These are phyloP conservation scores for Solanum ahanhuiri DNA, from an alignment of 257 asterid species.

Conservation along the genomic window DNA sequence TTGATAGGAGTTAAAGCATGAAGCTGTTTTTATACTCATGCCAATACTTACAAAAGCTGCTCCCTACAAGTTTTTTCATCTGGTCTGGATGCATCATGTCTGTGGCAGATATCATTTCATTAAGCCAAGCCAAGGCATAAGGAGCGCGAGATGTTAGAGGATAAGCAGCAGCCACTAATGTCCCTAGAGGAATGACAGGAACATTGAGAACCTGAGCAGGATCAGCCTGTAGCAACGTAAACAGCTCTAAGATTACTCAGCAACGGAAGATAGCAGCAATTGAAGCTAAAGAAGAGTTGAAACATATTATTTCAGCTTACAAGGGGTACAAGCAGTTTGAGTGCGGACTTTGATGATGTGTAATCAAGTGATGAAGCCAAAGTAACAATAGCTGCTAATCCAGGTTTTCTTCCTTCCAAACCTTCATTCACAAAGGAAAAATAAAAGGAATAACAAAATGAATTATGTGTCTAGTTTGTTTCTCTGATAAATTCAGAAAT, in stretches of 20 bases:
- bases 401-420: conserved; percentile 56
- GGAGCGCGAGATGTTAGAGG: conserved; percentile 90
- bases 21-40: neutral
- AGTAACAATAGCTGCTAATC: conserved; percentile 83
- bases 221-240: conserved; percentile 56
- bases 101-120: conserved; percentile 78
- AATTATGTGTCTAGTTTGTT: neutral
- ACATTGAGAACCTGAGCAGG: conserved; percentile 94
- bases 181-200: conserved; percentile 88
- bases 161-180: conserved; percentile 77
- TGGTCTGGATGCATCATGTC: conserved; percentile 97
- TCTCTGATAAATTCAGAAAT: neutral
- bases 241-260: neutral
- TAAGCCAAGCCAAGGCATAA: conserved; percentile 75
- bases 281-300: neutral
- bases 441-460: neutral
- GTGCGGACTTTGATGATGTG: conserved; percentile 71
- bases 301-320: conserved; percentile 36
- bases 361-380: conserved; percentile 93
- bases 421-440: neutral
- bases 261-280: neutral
- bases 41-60: conserved; percentile 72
- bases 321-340: conserved; percentile 73
- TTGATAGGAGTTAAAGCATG: neutral
- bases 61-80: conserved; percentile 74